A percentile compares a stretch with the other conserved stretches of the same genome.
These are phyloP conservation scores for Chaetomium olivaceum DNA, from an alignment of 2,329 filamentous ascomycete species.

Conservation along the genomic window DNA sequence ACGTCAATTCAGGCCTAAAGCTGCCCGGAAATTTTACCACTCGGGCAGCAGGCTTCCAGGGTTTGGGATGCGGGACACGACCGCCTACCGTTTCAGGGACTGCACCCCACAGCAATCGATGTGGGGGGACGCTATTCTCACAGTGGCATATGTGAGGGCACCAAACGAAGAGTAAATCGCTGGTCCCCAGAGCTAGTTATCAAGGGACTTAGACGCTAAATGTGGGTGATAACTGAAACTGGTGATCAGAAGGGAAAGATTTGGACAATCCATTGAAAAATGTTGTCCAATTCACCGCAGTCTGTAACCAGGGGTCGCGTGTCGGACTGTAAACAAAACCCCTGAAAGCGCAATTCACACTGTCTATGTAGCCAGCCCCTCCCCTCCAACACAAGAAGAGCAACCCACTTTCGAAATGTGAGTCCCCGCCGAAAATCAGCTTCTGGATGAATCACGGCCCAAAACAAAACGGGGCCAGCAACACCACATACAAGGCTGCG, in stretches of 20 bases:
- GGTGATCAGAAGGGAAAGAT: background rate
- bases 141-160: conserved; percentile 3
- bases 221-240: background rate
- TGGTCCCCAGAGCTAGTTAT: background rate
- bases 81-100: conserved; percentile 33
- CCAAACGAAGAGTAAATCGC: background rate
- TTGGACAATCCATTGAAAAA: background rate
- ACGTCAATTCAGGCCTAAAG: conserved; percentile 19
- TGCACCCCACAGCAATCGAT: conserved; percentile 18
- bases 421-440: conserved; percentile 33
- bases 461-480: conserved; percentile 19
- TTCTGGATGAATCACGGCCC: conserved; percentile 18
- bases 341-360: conserved; percentile 7
- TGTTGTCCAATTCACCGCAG: background rate
- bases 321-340: background rate
- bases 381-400: background rate
- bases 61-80: conserved; percentile 14
- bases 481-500: conserved; percentile 17
- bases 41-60: conserved; percentile 7
- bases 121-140: conserved; percentile 14
- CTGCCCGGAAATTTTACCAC: conserved; percentile 25
- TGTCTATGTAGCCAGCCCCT: conserved; percentile 19
- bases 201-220: background rate
- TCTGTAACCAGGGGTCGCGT: background rate
- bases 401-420: conserved; percentile 33